A percentile compares a stretch with the other conserved stretches of the same genome.
Evolutionary conservation across 2,329 filamentous ascomycete genomes (phyloP).

Genomic region (Macrophomina tecta): DNA sequence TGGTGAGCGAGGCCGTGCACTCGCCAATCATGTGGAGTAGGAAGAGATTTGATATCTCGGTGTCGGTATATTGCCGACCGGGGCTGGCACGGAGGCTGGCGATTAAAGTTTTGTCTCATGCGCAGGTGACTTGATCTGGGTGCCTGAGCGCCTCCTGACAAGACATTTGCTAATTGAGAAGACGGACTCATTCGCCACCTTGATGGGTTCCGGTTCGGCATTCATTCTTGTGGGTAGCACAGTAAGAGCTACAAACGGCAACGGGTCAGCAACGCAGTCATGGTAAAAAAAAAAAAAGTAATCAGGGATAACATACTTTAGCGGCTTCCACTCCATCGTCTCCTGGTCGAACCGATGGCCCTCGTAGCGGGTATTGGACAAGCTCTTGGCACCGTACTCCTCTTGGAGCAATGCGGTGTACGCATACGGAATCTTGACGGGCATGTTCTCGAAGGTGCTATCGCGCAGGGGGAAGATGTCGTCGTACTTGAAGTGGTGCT

Average conservation of each 20-base stretch:
- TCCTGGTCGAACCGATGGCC: constrained; percentile 49
- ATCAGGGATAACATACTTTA: constrained; percentile 7
- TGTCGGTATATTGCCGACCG: not conserved
- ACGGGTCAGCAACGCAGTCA: constrained; percentile 8
- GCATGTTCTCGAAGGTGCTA: constrained; percentile 59
- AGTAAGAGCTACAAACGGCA: constrained; percentile 23
- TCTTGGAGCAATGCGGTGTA: constrained; percentile 61
- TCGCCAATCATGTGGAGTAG: not conserved
- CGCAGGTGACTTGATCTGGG: not conserved
- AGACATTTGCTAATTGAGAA: not conserved
- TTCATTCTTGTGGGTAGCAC: constrained; percentile 27
- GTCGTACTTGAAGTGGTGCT: constrained; percentile 58
- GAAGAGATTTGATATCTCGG: not conserved
- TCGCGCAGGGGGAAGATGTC: constrained; percentile 65
- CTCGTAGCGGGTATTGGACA: constrained; percentile 55
- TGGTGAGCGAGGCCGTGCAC: not conserved
- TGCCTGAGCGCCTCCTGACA: not conserved
- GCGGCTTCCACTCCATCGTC: constrained; percentile 37
- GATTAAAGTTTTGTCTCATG: not conserved
- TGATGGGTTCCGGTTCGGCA: constrained; percentile 25
- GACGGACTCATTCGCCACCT: constrained; percentile 4
- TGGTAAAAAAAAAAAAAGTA: not conserved
- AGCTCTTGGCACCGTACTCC: constrained; percentile 59
- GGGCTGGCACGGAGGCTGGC: not conserved
- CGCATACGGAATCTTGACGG: constrained; percentile 62